Evolutionary conservation across 495 filamentous ascomycete species (phyloP), one percentile per base, ranked within the genome.

Genomic region (Corynascus novoguineensis): DNA sequence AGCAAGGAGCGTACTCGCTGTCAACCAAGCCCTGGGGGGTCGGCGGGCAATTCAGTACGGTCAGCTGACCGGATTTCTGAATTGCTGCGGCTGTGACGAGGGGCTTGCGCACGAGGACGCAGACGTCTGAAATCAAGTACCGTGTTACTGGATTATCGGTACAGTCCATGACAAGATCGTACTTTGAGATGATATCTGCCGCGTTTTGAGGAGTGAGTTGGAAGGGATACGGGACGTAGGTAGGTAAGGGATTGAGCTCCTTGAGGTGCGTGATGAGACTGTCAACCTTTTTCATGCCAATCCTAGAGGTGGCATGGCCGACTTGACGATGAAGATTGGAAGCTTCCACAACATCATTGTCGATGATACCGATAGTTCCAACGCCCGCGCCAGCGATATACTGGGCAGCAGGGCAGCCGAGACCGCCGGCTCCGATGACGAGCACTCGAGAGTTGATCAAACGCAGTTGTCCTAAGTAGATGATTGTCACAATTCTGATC

Each of bases 241-340:
- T 79, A 21, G 85, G 73, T 38, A 80, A 69, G 3, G 88, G 85
- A 64, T 96, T 96, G 31, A 91, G 69, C 22, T 79, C 78, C 51
- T 68, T 67, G 19, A 96, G 73, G 59, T 83, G 85, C 37, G 80
- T 70, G 57, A 86, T 79, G 5, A 91, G 86, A 68, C 87, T 92
- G 28, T 88, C 80, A 24, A 92, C 91, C 71, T 98, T 98, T 35
- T 73, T 70, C 68, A 80, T 81, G n/a, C 90, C 90, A 19, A 96
- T 81, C 29, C 80, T 81, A 9, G 74, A 68, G 0, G 81, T 87
- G 10, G 75, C 76, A 65, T 98, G 92, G 29, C 90, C 75, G 53
- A 96, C 86, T 71, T 98, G 93, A 2, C 93, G 87, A 72, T 97
- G 92, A 19, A 98, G 81, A 70, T 98, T 98, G 27, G 92, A 96